Evolutionary conservation across 1,284 basidiomycete genomes (phyloP).

Genomic region (Microbotryum violaceum): DNA sequence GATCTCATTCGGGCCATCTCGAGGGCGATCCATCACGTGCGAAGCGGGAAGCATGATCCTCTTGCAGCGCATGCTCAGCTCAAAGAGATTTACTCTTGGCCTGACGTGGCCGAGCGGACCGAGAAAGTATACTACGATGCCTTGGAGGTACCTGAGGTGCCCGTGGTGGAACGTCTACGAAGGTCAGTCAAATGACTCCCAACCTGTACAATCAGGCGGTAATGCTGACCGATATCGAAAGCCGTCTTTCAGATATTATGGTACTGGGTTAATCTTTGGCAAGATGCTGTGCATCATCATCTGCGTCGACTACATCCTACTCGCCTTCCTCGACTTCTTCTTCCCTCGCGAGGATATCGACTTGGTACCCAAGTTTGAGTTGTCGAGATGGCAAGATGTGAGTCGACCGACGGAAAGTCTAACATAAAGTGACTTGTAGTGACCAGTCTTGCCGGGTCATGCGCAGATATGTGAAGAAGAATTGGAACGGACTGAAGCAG

Average conservation of each 20-base stretch:
- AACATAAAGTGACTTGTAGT: not conserved
- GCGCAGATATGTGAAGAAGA: constrained; percentile 26
- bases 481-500: constrained; percentile 1
- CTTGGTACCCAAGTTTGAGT: constrained; percentile 35
- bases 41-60: constrained; percentile 65
- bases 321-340: constrained; percentile 39
- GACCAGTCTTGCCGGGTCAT: no score
- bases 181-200: constrained; percentile 48
- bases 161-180: constrained; percentile 61
- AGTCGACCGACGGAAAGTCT: not conserved
- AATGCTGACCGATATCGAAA: not conserved
- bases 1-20: constrained; percentile 78
- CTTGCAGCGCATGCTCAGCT: constrained; percentile 67
- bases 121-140: constrained; percentile 73
- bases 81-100: constrained; percentile 80
- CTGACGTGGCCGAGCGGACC: constrained; percentile 66
- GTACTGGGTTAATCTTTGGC: constrained; percentile 44
- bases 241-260: constrained; percentile 37
- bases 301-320: constrained; percentile 44
- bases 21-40: constrained; percentile 66
- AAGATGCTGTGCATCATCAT: constrained; percentile 46
- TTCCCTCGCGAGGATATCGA: constrained; percentile 41
- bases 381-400: constrained; percentile 21
- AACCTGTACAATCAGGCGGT: constrained; percentile 1
- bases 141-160: constrained; percentile 53